Conservation (phyloP, 2,329 filamentous ascomycete species). For the Alternaria arborescens region DNA sequence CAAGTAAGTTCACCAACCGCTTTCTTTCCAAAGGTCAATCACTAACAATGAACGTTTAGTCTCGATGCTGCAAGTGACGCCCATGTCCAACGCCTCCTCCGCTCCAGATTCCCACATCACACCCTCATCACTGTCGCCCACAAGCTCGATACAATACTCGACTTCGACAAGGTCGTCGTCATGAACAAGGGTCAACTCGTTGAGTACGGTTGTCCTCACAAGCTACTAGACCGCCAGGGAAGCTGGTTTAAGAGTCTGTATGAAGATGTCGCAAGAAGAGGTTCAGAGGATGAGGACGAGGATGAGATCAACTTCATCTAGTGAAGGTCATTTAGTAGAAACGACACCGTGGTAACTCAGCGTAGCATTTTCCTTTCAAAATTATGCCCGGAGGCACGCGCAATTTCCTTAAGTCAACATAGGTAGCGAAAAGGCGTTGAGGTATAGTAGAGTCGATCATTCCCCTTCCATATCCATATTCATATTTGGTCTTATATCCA, state of each 20-base stretch:
- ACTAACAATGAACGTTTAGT: slow-evolving; percentile 42
- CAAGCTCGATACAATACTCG: slow-evolving; percentile 64
- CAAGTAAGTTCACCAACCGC: slow-evolving; percentile 30
- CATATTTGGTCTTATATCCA: background rate
- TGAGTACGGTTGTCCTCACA: slow-evolving; percentile 51
- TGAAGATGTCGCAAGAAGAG: slow-evolving; percentile 26
- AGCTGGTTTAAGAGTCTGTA: slow-evolving; percentile 46
- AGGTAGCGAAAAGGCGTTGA: background rate
- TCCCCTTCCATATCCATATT: background rate
- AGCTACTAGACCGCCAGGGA: slow-evolving; percentile 38
- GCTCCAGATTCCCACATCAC: slow-evolving; percentile 61
- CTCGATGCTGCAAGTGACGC: slow-evolving; percentile 67
- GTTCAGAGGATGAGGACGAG: slow-evolving; percentile 2
- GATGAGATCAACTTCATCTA: background rate
- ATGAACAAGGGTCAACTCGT: slow-evolving; percentile 60
- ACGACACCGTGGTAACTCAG: background rate
- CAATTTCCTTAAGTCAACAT: background rate
- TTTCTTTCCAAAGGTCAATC: background rate
- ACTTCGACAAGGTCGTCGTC: slow-evolving; percentile 62
- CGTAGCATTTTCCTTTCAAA: background rate
- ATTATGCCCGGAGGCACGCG: background rate
- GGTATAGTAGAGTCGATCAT: background rate
- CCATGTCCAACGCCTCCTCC: slow-evolving; percentile 65
- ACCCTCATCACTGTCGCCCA: slow-evolving; percentile 69
- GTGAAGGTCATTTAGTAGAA: background rate